Base-by-base conservation (phyloP, 2,329 filamentous ascomycete species). In the Thielaviopsis cerberus region DNA sequence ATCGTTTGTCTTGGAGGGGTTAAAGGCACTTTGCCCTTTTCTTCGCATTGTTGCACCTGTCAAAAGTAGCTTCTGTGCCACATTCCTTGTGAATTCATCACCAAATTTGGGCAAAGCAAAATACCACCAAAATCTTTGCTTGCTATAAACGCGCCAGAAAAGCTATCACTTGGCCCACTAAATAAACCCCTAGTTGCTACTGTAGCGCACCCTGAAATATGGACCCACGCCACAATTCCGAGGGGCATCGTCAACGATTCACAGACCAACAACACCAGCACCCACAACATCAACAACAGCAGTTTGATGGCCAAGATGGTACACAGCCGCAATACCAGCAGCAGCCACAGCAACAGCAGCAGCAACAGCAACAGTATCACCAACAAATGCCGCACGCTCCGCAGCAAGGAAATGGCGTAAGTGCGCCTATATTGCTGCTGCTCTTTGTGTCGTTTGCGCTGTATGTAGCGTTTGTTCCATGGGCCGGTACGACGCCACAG, bases 401-500 rank as follows among this genome's bases (percentile, higher is more conserved):
- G 48, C 55, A 58, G 25, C 48, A 51, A 27, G 34, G 24, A 7
- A 58, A 58, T 51, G 57, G 57, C 37, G 48, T 58, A 26, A 61
- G 59, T 45, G 41, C 53, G 51, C 59, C 59, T 13, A 61, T 59
- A 51, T 27, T 59, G 27, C 54, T 61, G 50, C 45, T 61, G 37
- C 52, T 61, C 26, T 61, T 61, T 57, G 57, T 61, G 11, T 59
- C 57, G 13, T 59, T 61, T 54, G 59, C 59, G 17, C 13, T 61
- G 57, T 61, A 61, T 54, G 59, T 61, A 34, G 54, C 59, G 51
- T 61, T 61, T 26, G 59, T 61, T 34, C 59, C 59, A 17, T 58
- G 53, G 54, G 59, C 57, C 13, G 59, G 59, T 25, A 57, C 53
- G 17, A 54, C 57, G 45, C 45, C 55, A 13, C 57, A 59, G 48